A percentile compares a stretch with the other conserved stretches of the same genome.
Conservation (phyloP, 2,329 filamentous ascomycete species). For the Arachnomyces sp. region DNA sequence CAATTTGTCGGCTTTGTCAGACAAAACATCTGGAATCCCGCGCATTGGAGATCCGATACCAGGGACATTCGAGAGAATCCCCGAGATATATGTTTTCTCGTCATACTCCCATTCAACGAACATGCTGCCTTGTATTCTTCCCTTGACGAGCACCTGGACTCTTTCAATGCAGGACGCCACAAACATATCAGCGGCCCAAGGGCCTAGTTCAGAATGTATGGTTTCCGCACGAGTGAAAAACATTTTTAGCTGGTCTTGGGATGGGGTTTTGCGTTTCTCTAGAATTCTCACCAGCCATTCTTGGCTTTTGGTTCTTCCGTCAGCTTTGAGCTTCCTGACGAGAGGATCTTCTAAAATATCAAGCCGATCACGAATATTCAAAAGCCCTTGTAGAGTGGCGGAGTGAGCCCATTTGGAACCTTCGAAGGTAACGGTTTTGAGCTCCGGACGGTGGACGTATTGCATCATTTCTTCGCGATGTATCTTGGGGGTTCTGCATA, state of each 20-base stretch:
- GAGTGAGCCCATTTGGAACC: slow-evolving; percentile 7
- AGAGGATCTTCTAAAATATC: slow-evolving; percentile 57
- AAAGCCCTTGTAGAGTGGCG: slow-evolving; percentile 38
- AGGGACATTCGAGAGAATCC: slow-evolving; percentile 25
- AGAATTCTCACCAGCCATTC: slow-evolving; percentile 22
- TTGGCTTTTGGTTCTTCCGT: slow-evolving; percentile 23
- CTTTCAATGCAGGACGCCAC: slow-evolving; percentile 45
- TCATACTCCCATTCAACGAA: slow-evolving; percentile 40
- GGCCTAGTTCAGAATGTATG: slow-evolving; percentile 53
- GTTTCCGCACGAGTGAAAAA: slow-evolving; percentile 46
- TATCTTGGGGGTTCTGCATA: slow-evolving; percentile 59
- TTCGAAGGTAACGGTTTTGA: slow-evolving; percentile 36
- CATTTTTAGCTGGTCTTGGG: slow-evolving; percentile 48
- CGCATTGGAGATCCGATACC: slow-evolving; percentile 6
- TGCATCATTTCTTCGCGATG: slow-evolving; percentile 64
- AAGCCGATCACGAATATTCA: slow-evolving; percentile 35
- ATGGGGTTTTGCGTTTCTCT: slow-evolving; percentile 27
- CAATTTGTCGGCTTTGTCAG: slow-evolving; percentile 52
- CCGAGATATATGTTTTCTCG: slow-evolving; percentile 51
- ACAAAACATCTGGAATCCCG: slow-evolving; percentile 30
- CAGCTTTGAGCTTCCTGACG: slow-evolving; percentile 41
- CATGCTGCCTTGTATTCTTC: slow-evolving; percentile 21
- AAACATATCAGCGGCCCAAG: slow-evolving; percentile 63
- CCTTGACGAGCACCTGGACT: slow-evolving; percentile 17
- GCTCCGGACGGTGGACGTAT: slow-evolving; percentile 58